Evolutionary conservation across 1,284 basidiomycete species (phyloP).

Genomic region (Apiotrichum domesticum): DNA sequence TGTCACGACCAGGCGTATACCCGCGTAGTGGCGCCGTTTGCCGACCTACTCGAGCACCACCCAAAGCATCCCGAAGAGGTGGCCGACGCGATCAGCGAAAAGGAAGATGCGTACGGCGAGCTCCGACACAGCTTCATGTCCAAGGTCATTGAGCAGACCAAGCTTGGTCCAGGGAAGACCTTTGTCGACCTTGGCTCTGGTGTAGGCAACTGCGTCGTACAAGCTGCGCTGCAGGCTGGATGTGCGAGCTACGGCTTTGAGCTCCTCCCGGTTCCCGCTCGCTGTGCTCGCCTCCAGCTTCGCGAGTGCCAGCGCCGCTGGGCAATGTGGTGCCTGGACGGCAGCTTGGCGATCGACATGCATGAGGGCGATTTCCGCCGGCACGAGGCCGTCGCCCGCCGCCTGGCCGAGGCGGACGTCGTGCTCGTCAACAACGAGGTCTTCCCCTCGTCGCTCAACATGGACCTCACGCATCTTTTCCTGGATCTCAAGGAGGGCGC

Average conservation of each 20-base stretch:
- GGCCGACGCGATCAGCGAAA: conserved; percentile 34
- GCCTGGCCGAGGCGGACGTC: conserved; percentile 50
- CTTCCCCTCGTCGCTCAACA: conserved; percentile 52
- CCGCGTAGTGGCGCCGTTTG: conserved; percentile 52
- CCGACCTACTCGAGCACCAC: conserved; percentile 46
- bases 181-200: conserved; percentile 55
- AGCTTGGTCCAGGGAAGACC: conserved; percentile 34
- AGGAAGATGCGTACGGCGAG: conserved; percentile 46
- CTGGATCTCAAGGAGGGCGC: conserved; percentile 54
- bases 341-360: conserved; percentile 45
- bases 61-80: conserved; percentile 43
- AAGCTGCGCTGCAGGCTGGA: conserved; percentile 53
- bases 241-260: conserved; percentile 52
- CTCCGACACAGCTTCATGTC: conserved; percentile 43
- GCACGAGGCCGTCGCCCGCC: conserved; percentile 33
- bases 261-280: conserved; percentile 50
- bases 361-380: conserved; percentile 53
- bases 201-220: conserved; percentile 54
- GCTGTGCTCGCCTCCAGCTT: conserved; percentile 50
- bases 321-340: conserved; percentile 51
- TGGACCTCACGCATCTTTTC: conserved; percentile 52
- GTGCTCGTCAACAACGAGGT: conserved; percentile 56
- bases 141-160: conserved; percentile 41
- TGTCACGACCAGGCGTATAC: conserved; percentile 54
- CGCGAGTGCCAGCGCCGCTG: conserved; percentile 49